Conservation (phyloP, 176 grass and related monocot genomes). For the Elaeis guineensis region DNA sequence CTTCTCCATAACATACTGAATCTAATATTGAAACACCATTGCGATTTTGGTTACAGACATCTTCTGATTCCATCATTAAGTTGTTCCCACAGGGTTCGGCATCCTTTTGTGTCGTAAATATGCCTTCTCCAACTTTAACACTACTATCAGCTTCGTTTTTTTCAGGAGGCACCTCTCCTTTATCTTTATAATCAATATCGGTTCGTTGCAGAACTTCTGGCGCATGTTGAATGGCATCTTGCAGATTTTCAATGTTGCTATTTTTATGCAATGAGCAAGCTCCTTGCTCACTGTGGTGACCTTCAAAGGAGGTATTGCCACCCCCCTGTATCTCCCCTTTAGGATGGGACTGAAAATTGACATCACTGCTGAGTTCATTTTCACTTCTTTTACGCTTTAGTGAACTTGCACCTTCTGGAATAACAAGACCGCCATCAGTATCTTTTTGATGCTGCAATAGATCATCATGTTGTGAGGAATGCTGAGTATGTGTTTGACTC, state of each 20-base stretch:
- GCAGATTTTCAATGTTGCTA: background rate
- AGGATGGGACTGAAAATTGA: background rate
- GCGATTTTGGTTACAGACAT: background rate
- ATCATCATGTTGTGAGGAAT: background rate
- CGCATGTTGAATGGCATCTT: constrained; percentile 9
- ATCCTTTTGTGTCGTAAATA: constrained; percentile 1
- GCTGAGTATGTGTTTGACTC: constrained; percentile 11
- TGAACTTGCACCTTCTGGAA: constrained; percentile 22
- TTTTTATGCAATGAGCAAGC: constrained; percentile 12
- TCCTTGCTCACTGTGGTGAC: constrained; percentile 10
- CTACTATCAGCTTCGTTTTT: no score
- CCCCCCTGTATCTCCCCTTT: constrained; percentile 2
- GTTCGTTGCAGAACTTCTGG: constrained; percentile 9
- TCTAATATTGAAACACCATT: constrained; percentile 3
- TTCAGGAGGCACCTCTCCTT: no score
- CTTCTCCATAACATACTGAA: background rate
- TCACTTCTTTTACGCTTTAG: constrained; percentile 74
- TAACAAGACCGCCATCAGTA: constrained; percentile 2
- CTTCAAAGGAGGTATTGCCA: constrained; percentile 14
- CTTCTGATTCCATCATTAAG: background rate
- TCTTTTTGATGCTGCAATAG: background rate
- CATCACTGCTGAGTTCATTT: constrained; percentile 27
- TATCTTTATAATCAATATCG: no score
- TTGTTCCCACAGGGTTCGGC: background rate
- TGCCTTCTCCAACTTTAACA: constrained; percentile 1